Conservation (phyloP, 148 eudicot genomes). For the Mesembryanthemum crystallinum region DNA sequence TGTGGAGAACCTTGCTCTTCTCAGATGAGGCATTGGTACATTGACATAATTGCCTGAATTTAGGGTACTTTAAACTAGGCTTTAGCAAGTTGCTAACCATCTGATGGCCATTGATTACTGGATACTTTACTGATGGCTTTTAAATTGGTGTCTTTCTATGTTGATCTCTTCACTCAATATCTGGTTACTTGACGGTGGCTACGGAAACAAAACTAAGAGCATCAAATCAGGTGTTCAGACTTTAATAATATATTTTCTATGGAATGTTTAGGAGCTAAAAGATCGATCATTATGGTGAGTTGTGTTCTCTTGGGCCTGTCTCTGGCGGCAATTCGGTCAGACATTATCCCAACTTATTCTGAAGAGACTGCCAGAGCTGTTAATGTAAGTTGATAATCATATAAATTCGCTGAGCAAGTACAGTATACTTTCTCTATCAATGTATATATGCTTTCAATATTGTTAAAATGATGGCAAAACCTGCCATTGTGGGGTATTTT, state of each 20-base stretch:
- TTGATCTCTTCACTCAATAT: no score
- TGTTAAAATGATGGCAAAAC: no score
- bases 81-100: no score
- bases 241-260: background rate
- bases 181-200: no score
- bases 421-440: no score
- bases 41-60: background rate
- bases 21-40: background rate
- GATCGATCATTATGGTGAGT: constrained; percentile 44
- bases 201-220: background rate
- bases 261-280: constrained; percentile 59
- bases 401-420: no score
- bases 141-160: no score
- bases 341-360: constrained; percentile 64
- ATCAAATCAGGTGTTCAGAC: background rate
- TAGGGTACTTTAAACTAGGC: background rate
- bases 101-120: no score
- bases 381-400: constrained; percentile 50
- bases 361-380: constrained; percentile 83
- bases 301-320: constrained; percentile 64
- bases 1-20: background rate
- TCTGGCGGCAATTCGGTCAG: constrained; percentile 52
- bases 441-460: no score
- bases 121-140: no score
- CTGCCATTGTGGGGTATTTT: no score